Conservation (phyloP, 805 yeast genomes). For the Sugiyamaella boreocaroliniensis region DNA sequence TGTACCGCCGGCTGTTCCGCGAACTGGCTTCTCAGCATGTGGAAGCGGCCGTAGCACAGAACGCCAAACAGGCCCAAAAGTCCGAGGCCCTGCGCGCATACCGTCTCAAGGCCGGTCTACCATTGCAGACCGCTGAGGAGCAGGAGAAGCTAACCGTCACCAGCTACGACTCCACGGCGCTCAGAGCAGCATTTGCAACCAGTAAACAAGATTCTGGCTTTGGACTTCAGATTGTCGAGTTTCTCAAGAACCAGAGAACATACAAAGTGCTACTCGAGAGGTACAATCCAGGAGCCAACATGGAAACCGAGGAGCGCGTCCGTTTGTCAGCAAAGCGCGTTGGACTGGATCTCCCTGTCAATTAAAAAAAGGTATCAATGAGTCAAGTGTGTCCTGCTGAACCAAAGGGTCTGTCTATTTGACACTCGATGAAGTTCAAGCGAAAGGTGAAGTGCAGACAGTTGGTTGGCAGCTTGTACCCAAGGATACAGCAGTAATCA, state of each 20-base stretch:
- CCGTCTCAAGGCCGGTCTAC: constrained; percentile 3
- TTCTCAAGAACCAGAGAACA: constrained; percentile 62
- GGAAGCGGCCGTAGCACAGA: constrained; percentile 17
- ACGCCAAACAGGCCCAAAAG: constrained; percentile 9
- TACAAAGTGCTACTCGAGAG: constrained; percentile 75
- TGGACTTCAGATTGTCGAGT: constrained; percentile 53
- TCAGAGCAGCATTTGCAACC: constrained; percentile 15
- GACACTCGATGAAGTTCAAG: no score
- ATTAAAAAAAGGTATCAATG: background rate
- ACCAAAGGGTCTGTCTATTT: no score
- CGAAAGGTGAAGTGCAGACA: no score
- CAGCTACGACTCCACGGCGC: constrained; percentile 15
- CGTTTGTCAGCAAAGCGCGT: constrained; percentile 77
- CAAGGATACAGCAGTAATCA: no score
- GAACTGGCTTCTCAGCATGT: constrained; percentile 23
- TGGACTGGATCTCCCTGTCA: constrained; percentile 66
- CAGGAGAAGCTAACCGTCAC: background rate
- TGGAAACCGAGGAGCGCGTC: constrained; percentile 73
- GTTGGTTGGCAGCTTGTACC: no score
- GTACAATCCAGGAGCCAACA: constrained; percentile 76
- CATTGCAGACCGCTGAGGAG: background rate
- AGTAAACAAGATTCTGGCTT: constrained; percentile 30
- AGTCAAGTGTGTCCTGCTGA: no score
- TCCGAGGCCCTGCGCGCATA: constrained; percentile 9
- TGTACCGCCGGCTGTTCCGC: constrained; percentile 23